Base-by-base conservation (phyloP, 192 early-diverging fungal genomes). In the Chytriomyces sp. region DNA sequence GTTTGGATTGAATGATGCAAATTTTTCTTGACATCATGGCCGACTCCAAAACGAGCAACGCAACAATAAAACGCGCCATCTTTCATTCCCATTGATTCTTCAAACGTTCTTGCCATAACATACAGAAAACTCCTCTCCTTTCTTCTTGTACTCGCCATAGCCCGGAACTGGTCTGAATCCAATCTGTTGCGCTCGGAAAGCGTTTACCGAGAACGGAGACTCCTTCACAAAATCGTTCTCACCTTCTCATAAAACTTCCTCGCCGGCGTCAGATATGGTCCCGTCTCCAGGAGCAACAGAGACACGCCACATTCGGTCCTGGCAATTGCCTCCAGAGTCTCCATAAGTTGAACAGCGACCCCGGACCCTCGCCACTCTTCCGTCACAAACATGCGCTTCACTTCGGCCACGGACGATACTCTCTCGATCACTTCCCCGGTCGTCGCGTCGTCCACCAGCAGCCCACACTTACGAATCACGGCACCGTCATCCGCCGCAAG, bases 321-420 rank as follows among this genome's bases (percentile, higher is more conserved):
- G 3, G 65, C 65, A 52, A 55, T 55, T 19, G 3, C 31, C 52
- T 17, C 41, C 25, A 67, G 52, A 4, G 44, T 30, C 22, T 4
- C 33, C 10, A 67, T 52, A 22, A 67, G 4, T 32, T 5, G 44
- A 22, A 3, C 34, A 4, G 26, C 65, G 37, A 67, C 26, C 6
- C 65, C 32, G 3, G 30, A 6, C 25, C 65, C 65, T 7, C 65
- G 44, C 5, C 17, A 54, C 5, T 10, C 22, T n/a, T 3, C 2
- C 41, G 4, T 31, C 5, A 67, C 65, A 67, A 54, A 67, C 65
- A 67, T 67, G 65, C 65, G 65, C 41, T 67, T 67, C 7, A 67
- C 52, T 36, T 67, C 65, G 5, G 39, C 65, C 10, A 38, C 59
- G 31, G 31, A 17, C 5, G n/a, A n/a, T n/a, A n/a, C n/a, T n/a